Evolutionary conservation across 2,329 filamentous ascomycete species (phyloP).

Genomic region (Colletotrichum gloeosporioides): DNA sequence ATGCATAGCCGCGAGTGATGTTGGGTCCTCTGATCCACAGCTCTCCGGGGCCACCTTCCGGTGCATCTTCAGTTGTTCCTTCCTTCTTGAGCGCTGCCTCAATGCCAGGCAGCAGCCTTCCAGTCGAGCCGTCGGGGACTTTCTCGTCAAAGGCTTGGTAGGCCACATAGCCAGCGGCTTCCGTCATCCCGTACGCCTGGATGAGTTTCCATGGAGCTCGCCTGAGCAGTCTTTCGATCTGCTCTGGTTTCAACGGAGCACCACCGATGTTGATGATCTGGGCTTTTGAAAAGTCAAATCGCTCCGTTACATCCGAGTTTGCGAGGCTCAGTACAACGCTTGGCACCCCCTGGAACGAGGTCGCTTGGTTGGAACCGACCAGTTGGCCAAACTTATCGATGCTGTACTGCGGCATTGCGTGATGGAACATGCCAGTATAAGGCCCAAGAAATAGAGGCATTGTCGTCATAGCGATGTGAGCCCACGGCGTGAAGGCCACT

Average conservation of each 20-base stretch:
- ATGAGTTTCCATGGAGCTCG: slow-evolving; percentile 42
- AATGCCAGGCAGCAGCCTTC: slow-evolving; percentile 40
- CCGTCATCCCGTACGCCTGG: slow-evolving; percentile 52
- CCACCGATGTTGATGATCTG: slow-evolving; percentile 42
- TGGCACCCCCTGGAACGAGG: slow-evolving; percentile 44
- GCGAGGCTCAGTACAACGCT: slow-evolving; percentile 42
- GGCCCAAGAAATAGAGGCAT: slow-evolving; percentile 48
- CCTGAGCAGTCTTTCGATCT: slow-evolving; percentile 33
- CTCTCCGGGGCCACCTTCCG: slow-evolving; percentile 42
- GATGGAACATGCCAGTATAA: slow-evolving; percentile 48
- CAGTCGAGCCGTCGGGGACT: slow-evolving; percentile 36
- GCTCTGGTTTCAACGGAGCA: slow-evolving; percentile 36
- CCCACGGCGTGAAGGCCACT: slow-evolving; percentile 48
- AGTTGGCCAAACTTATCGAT: slow-evolving; percentile 38
- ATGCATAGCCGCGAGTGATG: slow-evolving; percentile 46
- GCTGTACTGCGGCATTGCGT: slow-evolving; percentile 45
- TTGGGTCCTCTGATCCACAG: slow-evolving; percentile 49
- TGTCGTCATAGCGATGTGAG: slow-evolving; percentile 49
- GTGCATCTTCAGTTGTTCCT: slow-evolving; percentile 37
- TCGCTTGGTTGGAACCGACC: slow-evolving; percentile 39
- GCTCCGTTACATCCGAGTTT: slow-evolving; percentile 36
- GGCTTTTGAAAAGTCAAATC: slow-evolving; percentile 41
- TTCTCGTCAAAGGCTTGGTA: slow-evolving; percentile 40
- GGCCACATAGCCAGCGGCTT: slow-evolving; percentile 47
- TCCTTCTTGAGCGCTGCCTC: slow-evolving; percentile 44